Base-by-base conservation (phyloP, 1,284 basidiomycete species). In the Trichosporon sp. region DNA sequence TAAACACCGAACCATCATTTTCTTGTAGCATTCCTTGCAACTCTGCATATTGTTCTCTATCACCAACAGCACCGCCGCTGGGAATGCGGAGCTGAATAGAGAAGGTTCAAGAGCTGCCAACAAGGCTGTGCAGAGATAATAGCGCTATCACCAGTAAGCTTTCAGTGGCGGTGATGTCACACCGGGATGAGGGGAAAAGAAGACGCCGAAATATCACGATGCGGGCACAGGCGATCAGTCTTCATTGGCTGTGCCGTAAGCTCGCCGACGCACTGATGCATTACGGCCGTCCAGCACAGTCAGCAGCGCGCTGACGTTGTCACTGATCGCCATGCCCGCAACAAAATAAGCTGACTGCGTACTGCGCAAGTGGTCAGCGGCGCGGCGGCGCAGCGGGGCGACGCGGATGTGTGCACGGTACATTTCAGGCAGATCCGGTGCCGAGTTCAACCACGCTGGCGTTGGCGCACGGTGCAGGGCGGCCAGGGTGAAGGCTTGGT, bases 391-490 rank as follows among this genome's bases (percentile, higher is more conserved):
- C 26, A 26, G 26, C 26, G 26, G 26, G 26, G 26, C 26, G 51
- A 21, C 51, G 11, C 8, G 38, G 51, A 16, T 19, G 19, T 21
- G n/a, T 21, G 26, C 51, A 54, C 19, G 51, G n/a, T 7, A 54
- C 6, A 16, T 54, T 54, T 54, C 16, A 54, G 51, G 51, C 51
- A n/a, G 51, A 54, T 54, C 51, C 51, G 51, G 51, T 54, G 19
- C 51, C 51, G 51, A 54, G 10, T 19, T 19, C 51, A 2, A 12
- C 51, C 21, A 54, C 51, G 51, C 51, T 54, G 51, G 51, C 51
- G 51, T 54, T 54, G 51, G 51, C n/a, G 35, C 26, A 37, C 8
- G 8, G 35, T 37, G 51, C 51, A 54, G 51, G 51, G 51, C 10
- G 11, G 35, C 35, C 35, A 37, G 35, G 35, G 21, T 40, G 38